These are phyloP conservation scores for Phlebiopsis flavidoalba DNA, from an alignment of 768 basidiomycete genomes.

Conservation along the genomic window DNA sequence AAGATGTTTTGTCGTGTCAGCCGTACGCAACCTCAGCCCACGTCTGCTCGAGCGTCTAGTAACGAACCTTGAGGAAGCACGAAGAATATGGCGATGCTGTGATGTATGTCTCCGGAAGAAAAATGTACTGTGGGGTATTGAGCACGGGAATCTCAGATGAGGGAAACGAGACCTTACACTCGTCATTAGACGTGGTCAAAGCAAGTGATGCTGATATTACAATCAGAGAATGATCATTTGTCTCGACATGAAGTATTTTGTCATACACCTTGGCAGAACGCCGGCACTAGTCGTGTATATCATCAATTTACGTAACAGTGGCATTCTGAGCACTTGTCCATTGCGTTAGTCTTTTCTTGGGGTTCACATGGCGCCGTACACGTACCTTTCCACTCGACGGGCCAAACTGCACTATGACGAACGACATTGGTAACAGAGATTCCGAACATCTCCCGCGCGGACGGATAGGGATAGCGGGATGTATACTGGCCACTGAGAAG, in stretches of 20 bases:
- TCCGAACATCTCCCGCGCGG: neutral
- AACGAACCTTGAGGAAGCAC: constrained; percentile 8
- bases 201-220: neutral
- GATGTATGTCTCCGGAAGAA: neutral
- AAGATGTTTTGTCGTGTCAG: no score
- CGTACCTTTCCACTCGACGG: neutral
- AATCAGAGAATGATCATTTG: no score
- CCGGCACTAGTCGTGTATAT: neutral
- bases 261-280: neutral
- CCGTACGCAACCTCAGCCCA: no score
- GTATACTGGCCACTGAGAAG: neutral
- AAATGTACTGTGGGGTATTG: neutral
- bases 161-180: no score
- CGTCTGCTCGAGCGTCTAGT: no score
- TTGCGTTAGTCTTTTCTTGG: neutral
- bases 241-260: no score
- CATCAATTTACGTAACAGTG: neutral
- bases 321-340: neutral
- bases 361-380: neutral
- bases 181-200: neutral
- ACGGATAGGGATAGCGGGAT: neutral
- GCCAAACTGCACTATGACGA: neutral
- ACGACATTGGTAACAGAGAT: neutral
- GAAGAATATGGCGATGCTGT: constrained; percentile 8
- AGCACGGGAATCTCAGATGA: no score